Conservation (phyloP, 148 eudicot genomes). For the Cornus suecica region DNA sequence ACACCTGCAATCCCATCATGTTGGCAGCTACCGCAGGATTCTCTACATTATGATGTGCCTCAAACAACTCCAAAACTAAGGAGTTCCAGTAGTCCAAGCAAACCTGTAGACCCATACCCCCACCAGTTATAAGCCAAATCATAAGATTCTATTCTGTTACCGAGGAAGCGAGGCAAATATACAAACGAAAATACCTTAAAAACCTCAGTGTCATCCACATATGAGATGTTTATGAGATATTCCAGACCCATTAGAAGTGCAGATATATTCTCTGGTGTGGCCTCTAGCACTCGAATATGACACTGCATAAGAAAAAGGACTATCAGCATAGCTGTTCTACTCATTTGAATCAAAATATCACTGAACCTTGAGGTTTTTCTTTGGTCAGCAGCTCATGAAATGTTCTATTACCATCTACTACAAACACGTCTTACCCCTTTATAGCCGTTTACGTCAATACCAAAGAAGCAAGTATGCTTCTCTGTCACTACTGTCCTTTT, state of each 20-base stretch:
- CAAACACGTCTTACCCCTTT: background rate
- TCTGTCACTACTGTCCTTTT: too few relatives aligned
- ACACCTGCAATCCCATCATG: constrained; percentile 94
- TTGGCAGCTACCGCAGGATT: constrained; percentile 66
- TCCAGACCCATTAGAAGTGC: constrained; percentile 78
- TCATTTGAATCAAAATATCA: constrained; percentile 2
- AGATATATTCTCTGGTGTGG: constrained; percentile 70
- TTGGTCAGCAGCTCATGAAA: background rate
- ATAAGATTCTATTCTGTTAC: background rate
- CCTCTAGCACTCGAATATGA: constrained; percentile 86
- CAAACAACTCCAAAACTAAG: constrained; percentile 74
- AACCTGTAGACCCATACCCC: constrained; percentile 43
- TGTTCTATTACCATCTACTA: background rate
- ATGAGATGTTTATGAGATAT: constrained; percentile 85
- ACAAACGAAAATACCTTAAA: constrained; percentile 58
- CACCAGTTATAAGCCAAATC: constrained; percentile 2
- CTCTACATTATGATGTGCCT: constrained; percentile 72
- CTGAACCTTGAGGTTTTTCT: background rate
- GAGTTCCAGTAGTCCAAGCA: constrained; percentile 99
- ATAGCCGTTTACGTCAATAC: background rate
- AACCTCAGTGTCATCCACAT: constrained; percentile 97
- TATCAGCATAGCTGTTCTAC: background rate
- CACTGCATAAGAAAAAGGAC: constrained; percentile 45
- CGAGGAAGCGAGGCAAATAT: background rate
- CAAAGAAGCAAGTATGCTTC: background rate